These are phyloP conservation scores for Henckelia pumila DNA, from an alignment of 257 asterid species.

Conservation along the genomic window DNA sequence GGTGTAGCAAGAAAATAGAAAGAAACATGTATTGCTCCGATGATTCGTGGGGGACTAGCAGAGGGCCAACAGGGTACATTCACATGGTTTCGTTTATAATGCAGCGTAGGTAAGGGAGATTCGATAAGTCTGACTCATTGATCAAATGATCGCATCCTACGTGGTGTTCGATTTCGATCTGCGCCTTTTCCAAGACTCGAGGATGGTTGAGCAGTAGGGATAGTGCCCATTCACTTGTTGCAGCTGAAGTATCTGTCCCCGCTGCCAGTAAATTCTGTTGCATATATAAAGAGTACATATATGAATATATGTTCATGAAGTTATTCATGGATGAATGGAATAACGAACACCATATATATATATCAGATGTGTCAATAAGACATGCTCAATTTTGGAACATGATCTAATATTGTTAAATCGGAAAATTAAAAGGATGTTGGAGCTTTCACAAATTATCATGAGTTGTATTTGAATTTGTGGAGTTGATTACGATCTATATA, in stretches of 20 bases:
- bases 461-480: too few relatives aligned
- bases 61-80: slow-evolving; percentile 56
- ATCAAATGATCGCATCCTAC: slow-evolving; percentile 42
- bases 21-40: slow-evolving; percentile 37
- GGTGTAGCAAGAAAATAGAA: slow-evolving; percentile 40
- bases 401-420: too few relatives aligned
- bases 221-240: slow-evolving; percentile 45
- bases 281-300: too few relatives aligned
- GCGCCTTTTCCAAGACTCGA: slow-evolving; percentile 34
- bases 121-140: slow-evolving; percentile 39
- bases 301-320: too few relatives aligned
- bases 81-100: slow-evolving; percentile 54
- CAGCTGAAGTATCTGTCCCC: slow-evolving; percentile 42
- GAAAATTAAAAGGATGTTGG: too few relatives aligned
- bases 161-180: slow-evolving; percentile 29
- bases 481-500: too few relatives aligned
- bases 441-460: too few relatives aligned
- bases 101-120: slow-evolving; percentile 49
- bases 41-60: slow-evolving; percentile 61
- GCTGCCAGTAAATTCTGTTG: slow-evolving; percentile 39
- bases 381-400: too few relatives aligned
- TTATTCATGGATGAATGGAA: too few relatives aligned
- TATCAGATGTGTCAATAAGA: too few relatives aligned
- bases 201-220: too few relatives aligned
- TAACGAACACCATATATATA: too few relatives aligned